A percentile compares a stretch with the other conserved stretches of the same genome.
Evolutionary conservation across 306 rosid species (phyloP).

Genomic region (Lathyrus tuberosus): DNA sequence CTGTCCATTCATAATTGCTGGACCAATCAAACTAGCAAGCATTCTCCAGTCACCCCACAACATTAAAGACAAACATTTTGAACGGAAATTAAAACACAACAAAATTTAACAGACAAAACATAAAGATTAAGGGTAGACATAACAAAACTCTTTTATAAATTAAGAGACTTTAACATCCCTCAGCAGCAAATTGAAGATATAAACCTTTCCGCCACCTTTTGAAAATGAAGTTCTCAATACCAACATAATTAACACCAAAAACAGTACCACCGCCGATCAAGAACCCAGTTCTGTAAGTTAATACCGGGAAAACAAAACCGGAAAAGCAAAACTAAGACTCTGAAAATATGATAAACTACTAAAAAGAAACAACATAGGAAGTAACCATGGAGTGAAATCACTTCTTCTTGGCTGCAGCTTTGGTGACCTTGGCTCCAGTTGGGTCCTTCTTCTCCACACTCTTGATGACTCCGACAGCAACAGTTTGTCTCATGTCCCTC

Average conservation of each 20-base stretch:
- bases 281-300: slow-evolving; percentile 28
- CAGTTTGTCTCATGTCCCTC: slow-evolving; percentile 59
- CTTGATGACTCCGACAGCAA: slow-evolving; percentile 48
- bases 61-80: not conserved
- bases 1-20: not conserved
- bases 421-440: slow-evolving; percentile 48
- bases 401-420: slow-evolving; percentile 52
- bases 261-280: slow-evolving; percentile 32
- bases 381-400: slow-evolving; percentile 15
- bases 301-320: not conserved
- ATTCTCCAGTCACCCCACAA: not conserved
- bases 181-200: not conserved
- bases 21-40: not conserved
- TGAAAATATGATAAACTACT: not conserved
- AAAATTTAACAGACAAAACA: not conserved
- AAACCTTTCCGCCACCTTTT: not conserved
- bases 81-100: not conserved
- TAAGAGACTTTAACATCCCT: not conserved
- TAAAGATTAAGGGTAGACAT: not conserved
- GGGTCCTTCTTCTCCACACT: slow-evolving; percentile 50
- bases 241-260: not conserved
- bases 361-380: not conserved
- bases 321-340: slow-evolving; percentile 14
- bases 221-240: slow-evolving; percentile 22
- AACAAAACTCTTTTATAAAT: not conserved